phyloP scores from a whole-genome alignment of 192 early-diverging fungal species.

The Podila verticillata region DNA sequence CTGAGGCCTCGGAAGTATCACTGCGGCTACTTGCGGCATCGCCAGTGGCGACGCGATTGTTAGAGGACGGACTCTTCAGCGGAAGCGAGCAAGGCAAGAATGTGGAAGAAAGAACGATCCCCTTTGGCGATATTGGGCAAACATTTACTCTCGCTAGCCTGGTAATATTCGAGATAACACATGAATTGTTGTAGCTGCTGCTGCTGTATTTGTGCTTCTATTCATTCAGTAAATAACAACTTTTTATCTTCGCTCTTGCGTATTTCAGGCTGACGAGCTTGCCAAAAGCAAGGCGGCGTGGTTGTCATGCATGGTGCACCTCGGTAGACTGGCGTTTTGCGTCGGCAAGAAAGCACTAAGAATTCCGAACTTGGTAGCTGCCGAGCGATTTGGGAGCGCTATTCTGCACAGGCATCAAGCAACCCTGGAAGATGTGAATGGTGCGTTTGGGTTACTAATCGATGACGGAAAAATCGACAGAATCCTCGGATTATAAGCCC shows the following conservation, averaged over 20 bases:
- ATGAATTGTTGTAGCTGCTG: constrained; percentile 12
- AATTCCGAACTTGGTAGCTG: constrained; percentile 41
- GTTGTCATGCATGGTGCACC: constrained; percentile 41
- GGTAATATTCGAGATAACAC: constrained; percentile 22
- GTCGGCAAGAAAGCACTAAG: constrained; percentile 31
- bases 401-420: constrained; percentile 21
- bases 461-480: constrained; percentile 18
- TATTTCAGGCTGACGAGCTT: constrained; percentile 21
- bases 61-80: constrained; percentile 25
- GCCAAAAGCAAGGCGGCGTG: constrained; percentile 23
- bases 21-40: constrained; percentile 31
- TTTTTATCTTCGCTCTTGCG: constrained; percentile 9
- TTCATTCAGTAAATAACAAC: background rate
- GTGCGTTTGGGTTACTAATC: constrained; percentile 10
- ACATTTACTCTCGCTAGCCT: constrained; percentile 17
- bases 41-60: constrained; percentile 25
- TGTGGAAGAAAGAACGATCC: constrained; percentile 12
- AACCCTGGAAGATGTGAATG: constrained; percentile 25
- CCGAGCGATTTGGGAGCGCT: constrained; percentile 26
- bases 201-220: constrained; percentile 16
- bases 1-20: constrained; percentile 21
- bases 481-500: constrained; percentile 20
- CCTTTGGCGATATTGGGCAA: constrained; percentile 15
- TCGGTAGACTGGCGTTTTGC: constrained; percentile 38
- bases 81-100: constrained; percentile 22